These are phyloP conservation scores for Cladophialophora carrionii DNA, from an alignment of 2,329 filamentous ascomycete genomes.

Conservation along the genomic window DNA sequence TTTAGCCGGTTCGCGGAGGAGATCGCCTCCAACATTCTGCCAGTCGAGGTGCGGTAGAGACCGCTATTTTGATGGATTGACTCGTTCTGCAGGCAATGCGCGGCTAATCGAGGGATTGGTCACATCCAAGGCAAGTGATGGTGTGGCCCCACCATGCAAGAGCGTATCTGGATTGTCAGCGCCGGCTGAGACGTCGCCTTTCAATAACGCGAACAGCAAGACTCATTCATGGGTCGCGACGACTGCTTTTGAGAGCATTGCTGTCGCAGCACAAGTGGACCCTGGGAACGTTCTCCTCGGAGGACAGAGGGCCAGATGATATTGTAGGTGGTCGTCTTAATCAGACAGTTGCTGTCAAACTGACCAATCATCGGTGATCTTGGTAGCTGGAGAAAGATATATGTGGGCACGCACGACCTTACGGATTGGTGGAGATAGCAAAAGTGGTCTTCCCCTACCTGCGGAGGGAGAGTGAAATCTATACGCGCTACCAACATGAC, in stretches of 20 bases:
- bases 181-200: neutral
- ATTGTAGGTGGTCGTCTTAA: neutral
- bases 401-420: neutral
- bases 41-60: neutral
- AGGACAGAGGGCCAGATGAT: neutral
- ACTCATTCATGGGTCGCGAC: neutral
- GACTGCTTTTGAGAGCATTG: neutral
- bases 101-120: neutral
- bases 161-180: neutral
- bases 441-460: neutral
- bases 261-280: neutral
- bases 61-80: neutral
- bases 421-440: neutral
- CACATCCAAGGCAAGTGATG: conserved; percentile 3
- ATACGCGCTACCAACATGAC: conserved; percentile 5
- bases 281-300: neutral
- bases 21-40: neutral
- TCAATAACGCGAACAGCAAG: neutral
- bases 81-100: no score
- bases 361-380: conserved; percentile 13
- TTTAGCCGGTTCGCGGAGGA: neutral
- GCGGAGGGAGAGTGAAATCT: neutral
- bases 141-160: neutral
- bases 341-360: conserved; percentile 15
- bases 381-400: neutral